Base-by-base conservation (phyloP, 306 rosid species). In the Betula pendula region DNA sequence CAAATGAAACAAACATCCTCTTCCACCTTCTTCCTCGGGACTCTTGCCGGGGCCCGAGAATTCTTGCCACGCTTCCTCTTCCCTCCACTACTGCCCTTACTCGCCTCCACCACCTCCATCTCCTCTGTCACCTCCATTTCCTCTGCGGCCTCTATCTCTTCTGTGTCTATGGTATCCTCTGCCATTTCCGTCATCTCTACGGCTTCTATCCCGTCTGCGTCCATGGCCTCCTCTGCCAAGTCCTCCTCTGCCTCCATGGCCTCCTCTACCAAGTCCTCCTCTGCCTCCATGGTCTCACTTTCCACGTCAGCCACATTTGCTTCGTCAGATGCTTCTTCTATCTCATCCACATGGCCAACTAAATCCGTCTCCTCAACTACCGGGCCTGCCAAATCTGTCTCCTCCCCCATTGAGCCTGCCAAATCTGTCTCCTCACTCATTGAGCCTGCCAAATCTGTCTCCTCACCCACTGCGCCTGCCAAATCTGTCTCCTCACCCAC, bases 1-100 rank as follows among this genome's bases (percentile, higher is more conserved):
- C 99, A 96, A 88, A 96, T 93, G 88, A 96, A 96, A 78, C 99
- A 96, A 73, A 96, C 99, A 33, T 96, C 99, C 83, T 96, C 99
- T 80, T 96, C 99, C 81, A 74, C 52, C 85, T 85, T 96, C 84
- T 93, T 96, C 88, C 60, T 79, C 5, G 87, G 73, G 76, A 60
- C 90, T 81, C 84, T 89, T 27, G 81, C 83, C 2, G 81, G 63
- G 13, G 87, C 77, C 80, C 84, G 93, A 5, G 82, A 47, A 86
- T 75, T 87, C 88, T 85, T 96, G 69, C 85, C 90, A 29, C 97
- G 96, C 93, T 88, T 96, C 88, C 97, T 91, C 86, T 91, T 93
- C 73, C 90, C 89, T 19, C 90, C 85, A 83, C 77, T 78, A 40
- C 76, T 56, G 44, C 81, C 76, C 51, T 33, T 62, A 84, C 74